Percentiles rank a stretch among this genome's conserved stretches.
phyloP scores from a whole-genome alignment of 306 rosid species.

The Trifolium fragiferum region DNA sequence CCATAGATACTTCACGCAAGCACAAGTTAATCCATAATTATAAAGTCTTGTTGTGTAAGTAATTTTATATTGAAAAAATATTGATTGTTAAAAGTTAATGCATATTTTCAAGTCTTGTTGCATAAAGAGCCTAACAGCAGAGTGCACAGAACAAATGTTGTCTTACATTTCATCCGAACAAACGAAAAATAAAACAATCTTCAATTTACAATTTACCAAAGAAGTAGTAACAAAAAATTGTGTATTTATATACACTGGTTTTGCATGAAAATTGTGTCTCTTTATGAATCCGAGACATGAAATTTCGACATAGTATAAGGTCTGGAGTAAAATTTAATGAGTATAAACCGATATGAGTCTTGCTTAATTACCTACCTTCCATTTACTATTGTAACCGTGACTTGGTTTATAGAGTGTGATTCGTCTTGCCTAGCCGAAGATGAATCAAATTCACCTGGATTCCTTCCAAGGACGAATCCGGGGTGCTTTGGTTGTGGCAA shows the following conservation, averaged over 20 bases:
- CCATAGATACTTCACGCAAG: too few relatives aligned
- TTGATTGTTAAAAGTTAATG: too few relatives aligned
- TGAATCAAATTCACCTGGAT: slow-evolving; percentile 50
- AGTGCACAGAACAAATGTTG: not conserved
- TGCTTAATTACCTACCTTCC: slow-evolving; percentile 3
- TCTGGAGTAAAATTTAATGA: not conserved
- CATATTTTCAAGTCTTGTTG: too few relatives aligned
- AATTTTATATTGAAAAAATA: too few relatives aligned
- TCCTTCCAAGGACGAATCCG: slow-evolving; percentile 57
- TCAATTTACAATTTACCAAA: not conserved
- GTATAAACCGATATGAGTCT: not conserved
- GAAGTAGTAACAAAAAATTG: not conserved
- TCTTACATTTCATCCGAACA: not conserved
- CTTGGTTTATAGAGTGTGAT: slow-evolving; percentile 45
- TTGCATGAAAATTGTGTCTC: not conserved
- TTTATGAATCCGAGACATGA: not conserved
- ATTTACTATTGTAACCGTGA: slow-evolving; percentile 22
- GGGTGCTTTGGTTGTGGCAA: slow-evolving; percentile 65
- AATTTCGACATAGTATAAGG: not conserved
- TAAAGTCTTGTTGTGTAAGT: too few relatives aligned
- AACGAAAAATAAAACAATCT: not conserved
- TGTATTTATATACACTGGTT: not conserved
- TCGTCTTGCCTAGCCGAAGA: slow-evolving; percentile 60
- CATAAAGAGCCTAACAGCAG: too few relatives aligned
- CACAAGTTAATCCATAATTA: too few relatives aligned